Conservation (phyloP, 257 asterid genomes). For the Paraleonurus japonicus region DNA sequence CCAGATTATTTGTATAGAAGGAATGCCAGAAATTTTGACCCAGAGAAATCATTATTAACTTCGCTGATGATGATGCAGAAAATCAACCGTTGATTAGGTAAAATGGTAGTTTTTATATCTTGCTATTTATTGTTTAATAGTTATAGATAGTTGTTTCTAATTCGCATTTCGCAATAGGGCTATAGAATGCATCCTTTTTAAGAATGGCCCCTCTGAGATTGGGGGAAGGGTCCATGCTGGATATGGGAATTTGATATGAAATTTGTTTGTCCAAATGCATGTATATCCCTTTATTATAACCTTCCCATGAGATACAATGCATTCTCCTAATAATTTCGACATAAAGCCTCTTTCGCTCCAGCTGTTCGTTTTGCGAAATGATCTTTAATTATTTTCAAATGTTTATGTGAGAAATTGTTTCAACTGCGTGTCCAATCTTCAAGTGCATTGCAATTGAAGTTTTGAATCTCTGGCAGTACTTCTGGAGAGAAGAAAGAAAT, state of each 20-base stretch:
- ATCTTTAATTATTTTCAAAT: too few relatives aligned
- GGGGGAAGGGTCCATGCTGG: background rate
- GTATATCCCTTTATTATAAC: background rate
- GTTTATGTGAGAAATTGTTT: too few relatives aligned
- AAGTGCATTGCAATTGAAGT: too few relatives aligned
- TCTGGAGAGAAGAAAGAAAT: too few relatives aligned
- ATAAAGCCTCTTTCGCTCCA: background rate
- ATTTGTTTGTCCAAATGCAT: conserved; percentile 10
- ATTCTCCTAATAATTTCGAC: background rate
- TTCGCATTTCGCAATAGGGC: background rate
- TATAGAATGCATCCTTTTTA: background rate
- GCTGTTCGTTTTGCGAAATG: background rate
- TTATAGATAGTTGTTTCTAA: background rate
- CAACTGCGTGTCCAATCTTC: too few relatives aligned
- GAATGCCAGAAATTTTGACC: conserved; percentile 37
- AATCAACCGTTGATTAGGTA: background rate
- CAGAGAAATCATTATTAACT: conserved; percentile 17
- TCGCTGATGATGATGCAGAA: background rate
- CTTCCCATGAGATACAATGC: background rate
- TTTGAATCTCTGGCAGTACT: too few relatives aligned
- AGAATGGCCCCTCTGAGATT: background rate
- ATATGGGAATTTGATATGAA: background rate
- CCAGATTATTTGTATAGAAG: conserved; percentile 15
- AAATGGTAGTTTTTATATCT: background rate
- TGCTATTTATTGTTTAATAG: conserved; percentile 3